Base-by-base conservation (phyloP, 495 filamentous ascomycete species). In the Chaetomium cochliodes region DNA sequence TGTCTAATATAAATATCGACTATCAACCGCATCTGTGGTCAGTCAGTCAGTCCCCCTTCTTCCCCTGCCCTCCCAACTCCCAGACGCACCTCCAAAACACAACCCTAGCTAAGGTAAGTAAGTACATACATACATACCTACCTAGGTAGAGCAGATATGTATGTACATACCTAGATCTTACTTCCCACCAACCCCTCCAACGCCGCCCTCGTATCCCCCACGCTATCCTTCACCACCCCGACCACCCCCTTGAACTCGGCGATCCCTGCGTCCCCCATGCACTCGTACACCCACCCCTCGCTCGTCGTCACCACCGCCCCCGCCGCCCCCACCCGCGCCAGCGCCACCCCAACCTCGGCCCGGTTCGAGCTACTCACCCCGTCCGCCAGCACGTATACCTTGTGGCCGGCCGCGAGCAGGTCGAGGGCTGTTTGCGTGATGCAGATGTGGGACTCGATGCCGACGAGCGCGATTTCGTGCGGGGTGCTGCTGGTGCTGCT, bases 381-480 rank as follows among this genome's bases (percentile, higher is more conserved):
- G 77, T 98, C 94, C n/a, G 92, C 91, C 9, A 97, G 76, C 5
- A 98, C 78, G 70, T 96, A 97, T 9, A 98, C 93, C 51, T 83
- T 77, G 75, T 97, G 90, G 0, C 91, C 92, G 2, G 83, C 82
- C 52, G 73, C 77, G 5, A 96, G 73, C 26, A 96, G 73, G 76
- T 97, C 94, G 2, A 98, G 81, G 33, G 90, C 85, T 25, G 93
- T 97, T 80, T 97, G 93, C 65, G 90, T 91, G 3, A 98, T 87
- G 78, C 94, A 98, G 71, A 98, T 93, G 74, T 98, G 94, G 26
- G 85, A 83, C 76, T 98, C 94, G 70, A 98, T 96, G 12, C 94
- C 94, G 7, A 96, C 88, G 58, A 93, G 81, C 13, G 82, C 87
- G 23, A 90, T 76, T 33, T 80, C 74, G 30, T 23, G 9, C 6